A percentile compares a stretch with the other conserved stretches of the same genome.
Evolutionary conservation across 768 basidiomycete genomes (phyloP).

Genomic region (Suillus hirtellus): DNA sequence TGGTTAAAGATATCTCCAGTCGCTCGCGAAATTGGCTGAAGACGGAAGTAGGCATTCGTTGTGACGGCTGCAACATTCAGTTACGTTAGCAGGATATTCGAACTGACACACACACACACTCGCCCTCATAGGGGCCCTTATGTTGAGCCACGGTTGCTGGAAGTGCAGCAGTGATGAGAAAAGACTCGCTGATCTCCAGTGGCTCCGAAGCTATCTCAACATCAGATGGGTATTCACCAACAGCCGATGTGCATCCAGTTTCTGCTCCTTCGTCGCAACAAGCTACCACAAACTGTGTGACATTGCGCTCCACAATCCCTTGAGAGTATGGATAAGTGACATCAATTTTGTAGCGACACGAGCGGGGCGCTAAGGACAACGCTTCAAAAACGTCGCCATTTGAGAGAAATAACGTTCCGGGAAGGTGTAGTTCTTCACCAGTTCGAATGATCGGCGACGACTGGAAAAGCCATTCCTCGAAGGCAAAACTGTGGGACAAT

Average conservation of each 20-base stretch:
- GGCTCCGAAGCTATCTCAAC: slow-evolving; percentile 35
- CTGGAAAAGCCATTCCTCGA: slow-evolving; percentile 47
- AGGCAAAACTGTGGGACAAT: slow-evolving; percentile 28
- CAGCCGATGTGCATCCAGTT: not conserved
- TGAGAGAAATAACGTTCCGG: slow-evolving; percentile 20
- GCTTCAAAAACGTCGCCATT: slow-evolving; percentile 17
- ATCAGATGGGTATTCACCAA: slow-evolving; percentile 6
- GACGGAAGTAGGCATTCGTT: slow-evolving; percentile 23
- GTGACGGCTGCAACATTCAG: slow-evolving; percentile 12
- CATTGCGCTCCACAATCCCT: slow-evolving; percentile 51
- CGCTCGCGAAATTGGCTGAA: slow-evolving; percentile 29
- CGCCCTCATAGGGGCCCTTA: slow-evolving; percentile 16
- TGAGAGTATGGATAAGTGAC: slow-evolving; percentile 75
- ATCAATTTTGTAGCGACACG: slow-evolving; percentile 49
- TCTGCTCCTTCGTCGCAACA: slow-evolving; percentile 24
- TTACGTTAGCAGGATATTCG: not conserved
- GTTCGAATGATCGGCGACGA: slow-evolving; percentile 52
- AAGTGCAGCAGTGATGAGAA: slow-evolving; percentile 58
- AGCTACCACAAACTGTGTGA: slow-evolving; percentile 56
- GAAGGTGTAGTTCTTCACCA: slow-evolving; percentile 41
- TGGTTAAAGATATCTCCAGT: slow-evolving; percentile 28
- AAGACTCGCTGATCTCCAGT: slow-evolving; percentile 73
- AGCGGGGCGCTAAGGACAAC: slow-evolving; percentile 14
- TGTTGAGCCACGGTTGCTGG: slow-evolving; percentile 15
- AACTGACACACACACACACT: not conserved